These are phyloP conservation scores for Penicillium expansum DNA, from an alignment of 2,329 filamentous ascomycete genomes.

Conservation along the genomic window DNA sequence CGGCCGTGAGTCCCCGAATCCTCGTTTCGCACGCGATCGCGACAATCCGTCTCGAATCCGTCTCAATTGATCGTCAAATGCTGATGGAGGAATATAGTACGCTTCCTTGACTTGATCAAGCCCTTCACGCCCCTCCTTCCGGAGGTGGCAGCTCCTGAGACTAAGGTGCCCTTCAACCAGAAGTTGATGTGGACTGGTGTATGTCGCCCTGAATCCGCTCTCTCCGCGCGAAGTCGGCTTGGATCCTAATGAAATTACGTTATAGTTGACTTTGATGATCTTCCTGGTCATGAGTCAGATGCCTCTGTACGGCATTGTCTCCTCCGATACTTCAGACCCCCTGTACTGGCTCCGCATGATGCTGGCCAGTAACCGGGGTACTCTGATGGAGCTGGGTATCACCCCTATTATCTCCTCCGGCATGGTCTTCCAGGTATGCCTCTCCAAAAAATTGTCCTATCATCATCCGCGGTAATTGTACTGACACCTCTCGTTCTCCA, in stretches of 20 bases:
- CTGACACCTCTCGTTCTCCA: slow-evolving; percentile 25
- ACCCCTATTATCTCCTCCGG: slow-evolving; percentile 99
- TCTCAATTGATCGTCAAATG: slow-evolving; percentile 28
- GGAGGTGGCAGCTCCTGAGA: slow-evolving; percentile 97
- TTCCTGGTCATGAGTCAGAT: slow-evolving; percentile 99
- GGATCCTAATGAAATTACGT: slow-evolving; percentile 17
- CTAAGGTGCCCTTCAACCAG: slow-evolving; percentile 98
- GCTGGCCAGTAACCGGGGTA: slow-evolving; percentile 97
- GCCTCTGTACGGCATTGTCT: slow-evolving; percentile 98
- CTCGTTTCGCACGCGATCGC: slow-evolving; percentile 31
- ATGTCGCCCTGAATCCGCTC: slow-evolving; percentile 30
- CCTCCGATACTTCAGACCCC: slow-evolving; percentile 95
- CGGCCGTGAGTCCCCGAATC: slow-evolving; percentile 51
- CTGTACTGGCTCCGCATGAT: slow-evolving; percentile 99
- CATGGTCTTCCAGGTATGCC: slow-evolving; percentile 88
- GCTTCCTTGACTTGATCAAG: slow-evolving; percentile 99
- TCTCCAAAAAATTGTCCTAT: not conserved
- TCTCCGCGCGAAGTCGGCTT: slow-evolving; percentile 10
- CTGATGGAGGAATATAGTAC: slow-evolving; percentile 60
- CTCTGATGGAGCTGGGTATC: slow-evolving; percentile 93
- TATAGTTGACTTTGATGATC: slow-evolving; percentile 81
- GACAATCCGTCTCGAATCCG: slow-evolving; percentile 15
- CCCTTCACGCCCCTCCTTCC: slow-evolving; percentile 99
- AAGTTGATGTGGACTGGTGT: slow-evolving; percentile 90
- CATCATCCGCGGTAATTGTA: not conserved